Conservation (phyloP, 352 stramenopile genomes). For the Discostella stelligera region DNA sequence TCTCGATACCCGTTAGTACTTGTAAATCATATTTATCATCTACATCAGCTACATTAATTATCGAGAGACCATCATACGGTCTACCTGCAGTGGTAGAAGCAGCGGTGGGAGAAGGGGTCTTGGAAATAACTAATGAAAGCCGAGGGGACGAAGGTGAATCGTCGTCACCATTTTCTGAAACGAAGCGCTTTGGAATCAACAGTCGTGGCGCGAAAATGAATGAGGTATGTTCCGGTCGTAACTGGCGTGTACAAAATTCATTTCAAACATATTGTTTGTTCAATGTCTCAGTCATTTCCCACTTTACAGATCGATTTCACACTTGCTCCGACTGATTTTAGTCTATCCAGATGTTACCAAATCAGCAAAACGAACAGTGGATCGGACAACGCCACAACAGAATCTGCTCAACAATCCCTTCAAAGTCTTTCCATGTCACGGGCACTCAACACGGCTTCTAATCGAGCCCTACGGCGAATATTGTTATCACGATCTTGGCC, state of each 20-base stretch:
- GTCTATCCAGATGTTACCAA: constrained; percentile 68
- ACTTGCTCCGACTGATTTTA: constrained; percentile 73
- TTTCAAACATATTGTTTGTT: too few relatives aligned
- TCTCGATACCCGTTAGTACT: neutral
- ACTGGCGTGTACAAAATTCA: too few relatives aligned
- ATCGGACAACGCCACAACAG: neutral
- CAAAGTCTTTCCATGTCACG: constrained; percentile 65
- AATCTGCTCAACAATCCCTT: constrained; percentile 15
- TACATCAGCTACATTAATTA: neutral
- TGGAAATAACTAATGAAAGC: neutral
- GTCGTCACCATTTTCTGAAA: constrained; percentile 3
- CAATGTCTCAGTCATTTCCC: neutral
- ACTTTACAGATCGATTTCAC: constrained; percentile 74
- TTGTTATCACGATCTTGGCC: constrained; percentile 75
- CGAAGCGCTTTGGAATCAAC: constrained; percentile 42
- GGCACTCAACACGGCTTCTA: constrained; percentile 77
- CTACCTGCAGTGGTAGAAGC: neutral
- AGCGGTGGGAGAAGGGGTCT: neutral
- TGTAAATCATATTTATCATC: neutral
- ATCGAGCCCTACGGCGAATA: constrained; percentile 73
- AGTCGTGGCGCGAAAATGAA: constrained; percentile 71
- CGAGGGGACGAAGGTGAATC: neutral
- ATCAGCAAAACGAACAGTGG: constrained; percentile 27
- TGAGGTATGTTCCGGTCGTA: constrained; percentile 34
- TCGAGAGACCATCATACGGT: neutral